Evolutionary conservation across 2,329 filamentous ascomycete genomes (phyloP), one percentile per base, ranked within the genome.

Genomic region (Aspergillus neoniger): DNA sequence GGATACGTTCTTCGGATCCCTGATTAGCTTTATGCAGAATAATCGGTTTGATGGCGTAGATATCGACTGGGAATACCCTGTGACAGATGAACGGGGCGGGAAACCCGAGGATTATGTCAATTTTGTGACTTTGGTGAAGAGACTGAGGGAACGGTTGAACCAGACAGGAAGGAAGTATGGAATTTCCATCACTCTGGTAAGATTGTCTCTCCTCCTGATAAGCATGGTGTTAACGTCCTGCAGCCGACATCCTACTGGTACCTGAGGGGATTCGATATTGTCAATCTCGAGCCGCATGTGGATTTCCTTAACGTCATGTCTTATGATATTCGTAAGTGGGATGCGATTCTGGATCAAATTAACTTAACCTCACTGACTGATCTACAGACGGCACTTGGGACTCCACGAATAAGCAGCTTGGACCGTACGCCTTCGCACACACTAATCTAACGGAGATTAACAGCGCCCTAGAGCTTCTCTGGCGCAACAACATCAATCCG

Each of bases 401-500:
- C 50, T 19, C 17, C n/a, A 21, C 57, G 5, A 61, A 61, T n/a
- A 55, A 59, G 10, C 65, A 64, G 10, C 47, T 62, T 4, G 55
- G 59, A 41, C 30, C 56, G 15, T 55, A 47, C 38, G 58, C 68
- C 15, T 55, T 61, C 4, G 65, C 59, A 2, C 70, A 71, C 25
- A 71, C 69, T n/a, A 72, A 71, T 39, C 36, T 72, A 9, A 71
- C 70, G 1, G 70, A 69, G 36, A 68, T 69, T 17, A 69, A 78
- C 5, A 28, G 64, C 0, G 72, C 73, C 0, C 51, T 81, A 0
- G 74, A 82, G 3, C 76, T 84, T 0, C 67, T 84, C 4, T 84
- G 82, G 80, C 71, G 79, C 7, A 77, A 74, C 30, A 65, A 76
- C 21, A 68, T 85, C 1, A 63, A 70, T 0, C 73, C 82, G 0